A percentile compares a stretch with the other conserved stretches of the same genome.
Evolutionary conservation across 2,329 filamentous ascomycete genomes (phyloP).

Genomic region (Capronia americana): DNA sequence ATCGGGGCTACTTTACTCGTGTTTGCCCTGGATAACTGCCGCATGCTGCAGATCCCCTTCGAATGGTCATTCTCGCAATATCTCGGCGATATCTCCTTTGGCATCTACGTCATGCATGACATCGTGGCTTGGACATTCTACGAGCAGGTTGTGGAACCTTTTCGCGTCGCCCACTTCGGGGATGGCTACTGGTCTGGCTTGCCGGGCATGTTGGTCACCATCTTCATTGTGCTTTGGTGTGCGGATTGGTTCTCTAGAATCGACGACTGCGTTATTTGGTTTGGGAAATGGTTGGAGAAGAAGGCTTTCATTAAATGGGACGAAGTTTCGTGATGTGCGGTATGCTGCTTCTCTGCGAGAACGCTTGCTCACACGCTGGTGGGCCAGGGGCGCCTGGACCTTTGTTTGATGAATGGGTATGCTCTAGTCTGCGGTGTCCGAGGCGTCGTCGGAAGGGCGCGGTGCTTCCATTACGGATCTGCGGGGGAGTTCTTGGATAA

Average conservation of each 20-base stretch:
- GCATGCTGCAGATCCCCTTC: slow-evolving; percentile 52
- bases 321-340: neutral
- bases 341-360: neutral
- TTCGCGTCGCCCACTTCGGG: slow-evolving; percentile 21
- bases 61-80: slow-evolving; percentile 52
- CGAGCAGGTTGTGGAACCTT: slow-evolving; percentile 23
- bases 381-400: neutral
- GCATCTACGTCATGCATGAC: slow-evolving; percentile 54
- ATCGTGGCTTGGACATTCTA: slow-evolving; percentile 28
- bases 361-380: neutral
- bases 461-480: neutral
- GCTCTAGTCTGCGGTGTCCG: neutral
- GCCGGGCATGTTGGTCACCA: slow-evolving; percentile 24
- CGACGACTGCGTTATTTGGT: slow-evolving; percentile 22
- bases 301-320: neutral
- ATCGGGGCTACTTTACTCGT: slow-evolving; percentile 52
- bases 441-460: neutral
- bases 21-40: slow-evolving; percentile 50
- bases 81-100: slow-evolving; percentile 54
- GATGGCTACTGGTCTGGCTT: slow-evolving; percentile 32
- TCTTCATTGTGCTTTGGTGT: slow-evolving; percentile 27
- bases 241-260: slow-evolving; percentile 33
- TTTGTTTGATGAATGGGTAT: too few relatives aligned
- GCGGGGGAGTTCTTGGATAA: neutral
- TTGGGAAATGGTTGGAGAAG: neutral